Evolutionary conservation across 176 grass and related monocot species (phyloP).

Genomic region (Triticum turgidum): DNA sequence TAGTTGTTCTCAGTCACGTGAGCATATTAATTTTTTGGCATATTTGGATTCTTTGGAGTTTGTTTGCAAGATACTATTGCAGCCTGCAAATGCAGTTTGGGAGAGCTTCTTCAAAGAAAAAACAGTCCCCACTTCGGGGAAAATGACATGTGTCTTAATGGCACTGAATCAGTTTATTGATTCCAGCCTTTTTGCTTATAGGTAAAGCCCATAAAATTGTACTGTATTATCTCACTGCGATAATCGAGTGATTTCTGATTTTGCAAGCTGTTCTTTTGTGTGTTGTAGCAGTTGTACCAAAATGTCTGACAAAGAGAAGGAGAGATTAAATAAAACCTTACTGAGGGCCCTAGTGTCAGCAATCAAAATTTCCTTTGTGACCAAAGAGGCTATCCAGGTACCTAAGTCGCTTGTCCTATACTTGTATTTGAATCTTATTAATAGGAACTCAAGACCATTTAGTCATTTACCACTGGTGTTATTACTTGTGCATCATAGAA

Average conservation of each 20-base stretch:
- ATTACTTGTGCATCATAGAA: neutral
- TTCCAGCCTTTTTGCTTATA: slow-evolving; percentile 48
- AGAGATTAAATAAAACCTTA: slow-evolving; percentile 52
- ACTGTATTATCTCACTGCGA: slow-evolving; percentile 19
- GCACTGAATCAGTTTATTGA: slow-evolving; percentile 59
- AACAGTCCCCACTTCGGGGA: slow-evolving; percentile 27
- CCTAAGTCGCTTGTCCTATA: slow-evolving; percentile 22
- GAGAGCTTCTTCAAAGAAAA: slow-evolving; percentile 53
- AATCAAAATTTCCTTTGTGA: slow-evolving; percentile 68
- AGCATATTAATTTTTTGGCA: slow-evolving; percentile 37
- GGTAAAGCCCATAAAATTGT: slow-evolving; percentile 44
- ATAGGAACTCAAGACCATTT: neutral
- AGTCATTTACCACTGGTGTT: neutral
- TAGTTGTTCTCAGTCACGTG: slow-evolving; percentile 31
- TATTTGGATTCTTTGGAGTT: slow-evolving; percentile 81
- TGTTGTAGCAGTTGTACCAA: slow-evolving; percentile 37
- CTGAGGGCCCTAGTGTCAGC: slow-evolving; percentile 48
- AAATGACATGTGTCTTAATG: slow-evolving; percentile 32
- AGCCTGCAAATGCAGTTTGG: slow-evolving; percentile 47
- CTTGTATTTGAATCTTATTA: slow-evolving; percentile 8
- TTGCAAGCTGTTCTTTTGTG: slow-evolving; percentile 25
- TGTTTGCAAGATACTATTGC: slow-evolving; percentile 60
- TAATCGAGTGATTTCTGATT: slow-evolving; percentile 28
- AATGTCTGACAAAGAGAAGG: slow-evolving; percentile 44
- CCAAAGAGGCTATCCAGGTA: slow-evolving; percentile 52